Base-by-base conservation (phyloP, 352 stramenopile genomes). In the Phytophthora constricta region DNA sequence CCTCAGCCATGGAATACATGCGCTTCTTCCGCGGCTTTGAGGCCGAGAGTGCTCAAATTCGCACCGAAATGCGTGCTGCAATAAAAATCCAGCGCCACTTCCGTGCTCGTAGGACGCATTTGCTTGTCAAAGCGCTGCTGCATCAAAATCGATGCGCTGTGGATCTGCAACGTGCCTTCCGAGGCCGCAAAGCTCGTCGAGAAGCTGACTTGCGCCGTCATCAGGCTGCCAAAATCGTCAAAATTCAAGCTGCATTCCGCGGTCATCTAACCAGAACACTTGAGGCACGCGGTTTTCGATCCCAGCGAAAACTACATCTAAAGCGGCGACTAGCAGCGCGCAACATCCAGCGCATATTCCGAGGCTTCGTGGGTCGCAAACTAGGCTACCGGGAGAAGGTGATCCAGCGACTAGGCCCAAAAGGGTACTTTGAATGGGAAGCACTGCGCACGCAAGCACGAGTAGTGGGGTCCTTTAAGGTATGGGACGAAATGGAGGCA, bases 401-500 rank as follows among this genome's bases (percentile, higher is more conserved):
- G 0, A 65, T 91, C 2, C 60, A 77, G 13, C 76, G 66, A 31
- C 69, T 81, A 26, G 85, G 83, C 11, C 83, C 83, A 4, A 71
- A 56, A 14, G 74, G 68, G 26, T 92, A 90, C 43, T 88, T 90
- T 58, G 80, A 77, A 16, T 93, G 85, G 84, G 78, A 91, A 66
- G 54, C 53, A 22, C 54, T 80, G 1, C 60, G 71, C 7, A 62
- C 68, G 5, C 67, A 74, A 16, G 74, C 83, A 3, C 43, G 42
- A 0, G 26, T 76, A n/a, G 27, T 72, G 20, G 67, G 74, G 8
- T 84, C 64, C 4, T 93, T 81, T 68, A 80, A 88, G 42, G 80
- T 92, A 5, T 96, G 87, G 87, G 77, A 94, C 48, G 87, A 93
- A 50, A 79, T 94, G 63, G 70, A 88, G 34, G 65, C 82, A 0